Conservation (phyloP, 352 stramenopile species). For the Peronospora tabacina region DNA sequence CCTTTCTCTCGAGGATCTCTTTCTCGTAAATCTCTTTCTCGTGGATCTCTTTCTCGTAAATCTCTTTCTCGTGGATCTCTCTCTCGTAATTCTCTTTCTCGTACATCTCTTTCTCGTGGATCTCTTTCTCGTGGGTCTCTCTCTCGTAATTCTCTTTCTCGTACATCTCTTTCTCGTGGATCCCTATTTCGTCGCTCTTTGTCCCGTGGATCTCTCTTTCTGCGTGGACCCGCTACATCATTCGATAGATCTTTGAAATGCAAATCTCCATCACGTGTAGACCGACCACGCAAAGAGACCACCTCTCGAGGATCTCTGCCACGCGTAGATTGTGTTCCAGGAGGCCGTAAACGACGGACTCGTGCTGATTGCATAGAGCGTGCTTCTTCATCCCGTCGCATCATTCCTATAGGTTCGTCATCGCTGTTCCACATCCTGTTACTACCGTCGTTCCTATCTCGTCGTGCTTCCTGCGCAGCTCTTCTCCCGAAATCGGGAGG, state of each 20-base stretch:
- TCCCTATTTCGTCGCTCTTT: constrained; percentile 7
- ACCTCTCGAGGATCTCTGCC: constrained; percentile 12
- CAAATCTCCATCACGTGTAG: constrained; percentile 7
- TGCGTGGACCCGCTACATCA: constrained; percentile 1
- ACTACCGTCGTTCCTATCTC: constrained; percentile 2
- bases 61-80: constrained; percentile 10
- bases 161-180: too few relatives aligned
- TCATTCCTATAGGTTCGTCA: constrained; percentile 3
- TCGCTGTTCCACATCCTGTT: constrained; percentile 26
- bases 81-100: constrained; percentile 5
- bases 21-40: constrained; percentile 7
- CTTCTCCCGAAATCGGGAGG: constrained; percentile 6
- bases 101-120: not conserved
- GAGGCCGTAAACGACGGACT: constrained; percentile 15
- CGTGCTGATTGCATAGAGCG: constrained; percentile 10
- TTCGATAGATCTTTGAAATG: constrained; percentile 6
- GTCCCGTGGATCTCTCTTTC: constrained; percentile 9
- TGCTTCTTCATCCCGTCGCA: constrained; percentile 4
- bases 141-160: too few relatives aligned
- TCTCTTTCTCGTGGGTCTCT: constrained; percentile 19
- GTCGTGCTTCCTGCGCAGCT: constrained; percentile 5
- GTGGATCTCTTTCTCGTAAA: constrained; percentile 4
- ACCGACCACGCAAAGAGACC: constrained; percentile 10
- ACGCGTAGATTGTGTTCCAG: constrained; percentile 10
- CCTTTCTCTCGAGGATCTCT: constrained; percentile 6